These are phyloP conservation scores for Citrus cavaleriei DNA, from an alignment of 345 rosid genomes.

Conservation along the genomic window DNA sequence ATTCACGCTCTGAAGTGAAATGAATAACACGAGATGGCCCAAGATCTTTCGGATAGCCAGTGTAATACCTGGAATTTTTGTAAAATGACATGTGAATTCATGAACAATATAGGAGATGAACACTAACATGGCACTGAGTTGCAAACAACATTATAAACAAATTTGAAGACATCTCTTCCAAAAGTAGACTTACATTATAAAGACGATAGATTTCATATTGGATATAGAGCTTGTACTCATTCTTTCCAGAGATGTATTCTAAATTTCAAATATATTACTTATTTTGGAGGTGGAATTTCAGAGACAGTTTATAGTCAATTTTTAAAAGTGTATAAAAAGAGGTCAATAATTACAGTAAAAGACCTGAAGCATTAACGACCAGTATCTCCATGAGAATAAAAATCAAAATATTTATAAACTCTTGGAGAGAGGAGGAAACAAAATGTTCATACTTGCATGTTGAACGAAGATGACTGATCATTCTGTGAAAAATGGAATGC, in stretches of 20 bases:
- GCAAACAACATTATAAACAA: not conserved
- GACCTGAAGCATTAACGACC: not conserved
- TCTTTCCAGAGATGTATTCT: too few relatives aligned
- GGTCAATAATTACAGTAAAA: too few relatives aligned
- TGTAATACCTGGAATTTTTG: conserved; percentile 56
- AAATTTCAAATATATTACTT: too few relatives aligned
- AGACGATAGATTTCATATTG: too few relatives aligned
- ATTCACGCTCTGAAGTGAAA: conserved; percentile 86
- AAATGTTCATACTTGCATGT: conserved; percentile 66
- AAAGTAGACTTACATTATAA: too few relatives aligned
- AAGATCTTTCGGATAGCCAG: conserved; percentile 88
- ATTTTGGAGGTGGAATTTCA: too few relatives aligned
- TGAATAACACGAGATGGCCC: conserved; percentile 76
- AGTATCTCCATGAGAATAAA: not conserved
- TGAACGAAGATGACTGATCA: conserved; percentile 60
- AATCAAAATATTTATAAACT: not conserved
- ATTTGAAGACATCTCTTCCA: too few relatives aligned
- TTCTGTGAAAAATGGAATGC: conserved; percentile 52
- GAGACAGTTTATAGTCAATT: too few relatives aligned
- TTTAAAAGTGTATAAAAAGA: too few relatives aligned
- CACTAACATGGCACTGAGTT: not conserved
- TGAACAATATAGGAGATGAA: not conserved
- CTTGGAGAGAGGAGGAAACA: not conserved
- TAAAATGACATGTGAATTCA: not conserved
- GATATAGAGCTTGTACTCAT: too few relatives aligned